A percentile compares a stretch with the other conserved stretches of the same genome.
Evolutionary conservation across 2,329 filamentous ascomycete genomes (phyloP).

Genomic region (Microthyrium microscopicum): DNA sequence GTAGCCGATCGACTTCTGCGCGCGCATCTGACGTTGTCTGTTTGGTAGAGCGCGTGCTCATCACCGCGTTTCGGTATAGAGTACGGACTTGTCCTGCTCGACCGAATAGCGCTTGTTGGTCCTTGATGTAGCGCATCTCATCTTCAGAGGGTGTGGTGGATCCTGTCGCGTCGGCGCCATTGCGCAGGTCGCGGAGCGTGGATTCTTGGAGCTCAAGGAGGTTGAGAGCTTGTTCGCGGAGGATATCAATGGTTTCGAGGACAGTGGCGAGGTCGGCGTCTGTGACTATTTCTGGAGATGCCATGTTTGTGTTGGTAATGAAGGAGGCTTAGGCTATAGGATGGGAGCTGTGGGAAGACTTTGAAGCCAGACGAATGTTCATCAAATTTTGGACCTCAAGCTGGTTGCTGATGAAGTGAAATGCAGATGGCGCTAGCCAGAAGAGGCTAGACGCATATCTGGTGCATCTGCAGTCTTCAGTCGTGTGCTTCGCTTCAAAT

Average conservation of each 20-base stretch:
- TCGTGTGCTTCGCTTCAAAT: too few species aligned
- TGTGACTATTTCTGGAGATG: constrained; percentile 6
- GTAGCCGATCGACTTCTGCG: constrained; percentile 79
- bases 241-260: constrained; percentile 3
- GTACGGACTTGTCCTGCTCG: constrained; percentile 59
- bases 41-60: constrained; percentile 74
- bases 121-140: neutral
- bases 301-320: constrained; percentile 5
- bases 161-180: neutral
- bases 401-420: too few species aligned
- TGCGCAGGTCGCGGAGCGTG: neutral
- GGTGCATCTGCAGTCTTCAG: too few species aligned
- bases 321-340: neutral
- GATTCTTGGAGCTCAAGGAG: constrained; percentile 6
- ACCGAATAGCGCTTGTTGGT: constrained; percentile 3
- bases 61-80: constrained; percentile 65
- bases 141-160: neutral
- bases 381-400: neutral
- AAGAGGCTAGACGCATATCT: too few species aligned
- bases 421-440: too few species aligned
- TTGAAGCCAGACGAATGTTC: neutral
- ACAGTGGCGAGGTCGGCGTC: constrained; percentile 7
- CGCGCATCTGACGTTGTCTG: constrained; percentile 69
- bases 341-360: neutral
- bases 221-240: constrained; percentile 7